Percentiles rank a stretch among this genome's conserved stretches.
Conservation (phyloP, 2,329 filamentous ascomycete genomes). For the Sporothrix dimorphospora region DNA sequence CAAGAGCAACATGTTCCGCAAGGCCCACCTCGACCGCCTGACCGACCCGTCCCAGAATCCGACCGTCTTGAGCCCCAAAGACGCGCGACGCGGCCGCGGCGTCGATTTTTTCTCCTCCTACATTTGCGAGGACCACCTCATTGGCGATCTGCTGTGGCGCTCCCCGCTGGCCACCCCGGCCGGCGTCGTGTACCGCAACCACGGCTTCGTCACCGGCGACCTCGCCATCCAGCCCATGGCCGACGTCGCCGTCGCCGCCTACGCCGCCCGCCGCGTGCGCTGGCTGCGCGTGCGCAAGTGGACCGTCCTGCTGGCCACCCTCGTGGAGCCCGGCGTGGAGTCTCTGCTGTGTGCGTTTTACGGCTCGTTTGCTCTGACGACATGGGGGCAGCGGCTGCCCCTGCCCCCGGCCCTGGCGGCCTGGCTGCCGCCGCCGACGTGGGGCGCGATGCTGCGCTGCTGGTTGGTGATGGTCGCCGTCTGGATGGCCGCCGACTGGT, state of each 20-base stretch:
- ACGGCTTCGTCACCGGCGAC: conserved; percentile 82
- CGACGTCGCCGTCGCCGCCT: conserved; percentile 75
- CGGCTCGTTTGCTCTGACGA: conserved; percentile 77
- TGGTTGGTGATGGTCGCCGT: conserved; percentile 67
- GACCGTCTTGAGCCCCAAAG: conserved; percentile 42
- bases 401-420: conserved; percentile 42
- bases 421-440: conserved; percentile 59
- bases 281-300: conserved; percentile 96
- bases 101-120: conserved; percentile 94
- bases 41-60: conserved; percentile 56
- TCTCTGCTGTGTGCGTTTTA: conserved; percentile 81
- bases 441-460: conserved; percentile 64
- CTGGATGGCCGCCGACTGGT: conserved; percentile 79
- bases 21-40: conserved; percentile 80
- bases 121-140: conserved; percentile 97
- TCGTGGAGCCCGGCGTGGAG: conserved; percentile 92
- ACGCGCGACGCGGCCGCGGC: conserved; percentile 58
- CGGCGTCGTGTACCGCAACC: conserved; percentile 61
- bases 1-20: conserved; percentile 98
- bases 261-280: conserved; percentile 77
- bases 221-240: conserved; percentile 88
- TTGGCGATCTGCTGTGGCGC: conserved; percentile 89
- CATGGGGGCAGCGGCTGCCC: conserved; percentile 56
- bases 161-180: conserved; percentile 53
- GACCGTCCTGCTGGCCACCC: conserved; percentile 83